Evolutionary conservation across 345 rosid genomes (phyloP).

Genomic region (Eucalyptus albens): DNA sequence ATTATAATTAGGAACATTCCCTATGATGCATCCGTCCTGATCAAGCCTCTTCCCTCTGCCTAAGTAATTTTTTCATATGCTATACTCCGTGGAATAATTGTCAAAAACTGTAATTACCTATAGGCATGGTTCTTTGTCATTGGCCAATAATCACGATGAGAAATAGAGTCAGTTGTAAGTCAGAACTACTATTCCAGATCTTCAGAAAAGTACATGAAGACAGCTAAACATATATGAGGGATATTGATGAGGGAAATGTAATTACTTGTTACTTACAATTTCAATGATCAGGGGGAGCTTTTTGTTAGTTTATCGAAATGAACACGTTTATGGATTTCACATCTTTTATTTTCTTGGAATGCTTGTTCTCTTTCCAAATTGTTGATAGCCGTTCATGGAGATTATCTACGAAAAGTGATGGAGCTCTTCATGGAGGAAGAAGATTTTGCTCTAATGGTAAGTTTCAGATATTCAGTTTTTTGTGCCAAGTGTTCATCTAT

Average conservation of each 20-base stretch:
- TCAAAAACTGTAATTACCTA: not conserved
- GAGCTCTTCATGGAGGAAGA: not conserved
- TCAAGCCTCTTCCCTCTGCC: not conserved
- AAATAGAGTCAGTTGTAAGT: not conserved
- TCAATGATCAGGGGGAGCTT: not conserved
- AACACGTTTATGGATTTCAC: not conserved
- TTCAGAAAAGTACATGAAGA: not conserved
- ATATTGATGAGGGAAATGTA: not conserved
- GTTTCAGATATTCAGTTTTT: not conserved
- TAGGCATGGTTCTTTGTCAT: not conserved
- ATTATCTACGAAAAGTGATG: too few relatives aligned
- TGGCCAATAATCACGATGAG: not conserved
- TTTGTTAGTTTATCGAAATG: not conserved
- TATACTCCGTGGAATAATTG: not conserved
- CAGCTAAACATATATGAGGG: not conserved
- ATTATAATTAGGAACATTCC: not conserved
- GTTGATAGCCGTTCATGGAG: not conserved
- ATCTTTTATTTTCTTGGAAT: not conserved
- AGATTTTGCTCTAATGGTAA: not conserved
- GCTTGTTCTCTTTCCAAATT: not conserved
- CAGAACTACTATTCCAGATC: not conserved
- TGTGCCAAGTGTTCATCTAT: not conserved
- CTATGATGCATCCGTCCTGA: not conserved
- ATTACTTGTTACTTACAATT: not conserved
- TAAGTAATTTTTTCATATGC: not conserved